Evolutionary conservation across 2,329 filamentous ascomycete species (phyloP).

Genomic region (Didymella segeticola): DNA sequence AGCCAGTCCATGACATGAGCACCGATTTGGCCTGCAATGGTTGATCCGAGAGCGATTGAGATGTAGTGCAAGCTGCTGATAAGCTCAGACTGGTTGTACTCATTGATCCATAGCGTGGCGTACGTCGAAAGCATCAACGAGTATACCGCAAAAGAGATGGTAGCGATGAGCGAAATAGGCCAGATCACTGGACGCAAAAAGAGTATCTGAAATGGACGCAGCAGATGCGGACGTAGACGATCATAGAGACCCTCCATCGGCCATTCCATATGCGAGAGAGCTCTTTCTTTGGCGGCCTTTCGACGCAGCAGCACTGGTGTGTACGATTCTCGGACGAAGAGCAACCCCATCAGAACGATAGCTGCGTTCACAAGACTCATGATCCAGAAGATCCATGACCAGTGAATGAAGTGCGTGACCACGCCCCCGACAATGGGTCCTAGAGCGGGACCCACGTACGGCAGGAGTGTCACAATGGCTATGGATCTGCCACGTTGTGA

Average conservation of each 20-base stretch:
- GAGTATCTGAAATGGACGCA: slow-evolving; percentile 61
- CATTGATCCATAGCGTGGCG: slow-evolving; percentile 30
- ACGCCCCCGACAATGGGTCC: slow-evolving; percentile 35
- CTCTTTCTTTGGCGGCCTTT: slow-evolving; percentile 56
- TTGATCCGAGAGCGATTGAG: slow-evolving; percentile 65
- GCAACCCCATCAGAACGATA: slow-evolving; percentile 32
- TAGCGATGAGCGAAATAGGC: slow-evolving; percentile 50
- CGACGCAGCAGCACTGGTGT: slow-evolving; percentile 52
- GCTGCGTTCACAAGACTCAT: slow-evolving; percentile 25
- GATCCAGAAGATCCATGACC: slow-evolving; percentile 37
- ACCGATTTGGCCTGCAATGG: slow-evolving; percentile 48
- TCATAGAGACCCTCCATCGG: slow-evolving; percentile 57
- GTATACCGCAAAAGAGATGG: slow-evolving; percentile 50
- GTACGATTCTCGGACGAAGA: slow-evolving; percentile 55
- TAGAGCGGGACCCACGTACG: slow-evolving; percentile 30
- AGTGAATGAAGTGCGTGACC: slow-evolving; percentile 23
- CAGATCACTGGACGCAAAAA: slow-evolving; percentile 61
- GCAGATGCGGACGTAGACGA: slow-evolving; percentile 39
- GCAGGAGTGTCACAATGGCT: slow-evolving; percentile 20
- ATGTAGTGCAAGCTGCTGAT: slow-evolving; percentile 47
- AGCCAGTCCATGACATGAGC: slow-evolving; percentile 55
- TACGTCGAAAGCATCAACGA: slow-evolving; percentile 34
- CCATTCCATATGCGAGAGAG: background rate
- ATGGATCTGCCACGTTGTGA: slow-evolving; percentile 21
- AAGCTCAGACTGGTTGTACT: slow-evolving; percentile 27